Conservation (phyloP, 805 yeast species). For the Candida hispaniensis region DNA sequence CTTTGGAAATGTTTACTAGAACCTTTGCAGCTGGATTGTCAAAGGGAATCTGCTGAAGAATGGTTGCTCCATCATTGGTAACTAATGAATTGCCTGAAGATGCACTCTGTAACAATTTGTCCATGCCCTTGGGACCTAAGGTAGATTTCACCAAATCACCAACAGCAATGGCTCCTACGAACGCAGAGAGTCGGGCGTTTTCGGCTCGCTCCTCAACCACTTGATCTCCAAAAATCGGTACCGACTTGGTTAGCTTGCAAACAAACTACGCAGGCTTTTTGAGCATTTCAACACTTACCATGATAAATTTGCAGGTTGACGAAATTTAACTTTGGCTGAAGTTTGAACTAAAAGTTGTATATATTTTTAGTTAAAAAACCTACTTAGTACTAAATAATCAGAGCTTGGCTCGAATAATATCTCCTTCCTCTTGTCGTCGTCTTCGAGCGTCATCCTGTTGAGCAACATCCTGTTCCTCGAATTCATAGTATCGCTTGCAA, state of each 20-base stretch:
- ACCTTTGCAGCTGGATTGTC: constrained; percentile 98
- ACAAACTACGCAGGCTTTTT: no score
- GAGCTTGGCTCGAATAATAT: no score
- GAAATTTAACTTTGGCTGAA: no score
- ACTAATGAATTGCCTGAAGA: constrained; percentile 68
- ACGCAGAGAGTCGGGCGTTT: constrained; percentile 92
- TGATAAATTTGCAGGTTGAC: no score
- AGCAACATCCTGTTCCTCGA: constrained; percentile 13
- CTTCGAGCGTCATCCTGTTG: constrained; percentile 8
- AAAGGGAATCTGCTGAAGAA: constrained; percentile 82
- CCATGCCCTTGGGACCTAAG: constrained; percentile 98
- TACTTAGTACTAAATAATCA: no score
- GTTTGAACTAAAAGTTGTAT: no score
- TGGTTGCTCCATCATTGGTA: constrained; percentile 98
- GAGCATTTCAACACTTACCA: no score
- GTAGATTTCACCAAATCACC: constrained; percentile 94
- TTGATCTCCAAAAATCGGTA: constrained; percentile 92
- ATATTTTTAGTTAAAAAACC: no score
- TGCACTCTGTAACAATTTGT: constrained; percentile 81
- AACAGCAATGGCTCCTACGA: constrained; percentile 98
- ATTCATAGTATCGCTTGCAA: constrained; percentile 12
- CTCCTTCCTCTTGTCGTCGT: no score
- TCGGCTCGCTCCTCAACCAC: constrained; percentile 97
- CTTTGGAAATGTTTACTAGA: constrained; percentile 84
- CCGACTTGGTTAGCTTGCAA: constrained; percentile 38